These are phyloP conservation scores for Larix sibirica DNA, from an alignment of 83 land plant genomes.

Conservation along the genomic window DNA sequence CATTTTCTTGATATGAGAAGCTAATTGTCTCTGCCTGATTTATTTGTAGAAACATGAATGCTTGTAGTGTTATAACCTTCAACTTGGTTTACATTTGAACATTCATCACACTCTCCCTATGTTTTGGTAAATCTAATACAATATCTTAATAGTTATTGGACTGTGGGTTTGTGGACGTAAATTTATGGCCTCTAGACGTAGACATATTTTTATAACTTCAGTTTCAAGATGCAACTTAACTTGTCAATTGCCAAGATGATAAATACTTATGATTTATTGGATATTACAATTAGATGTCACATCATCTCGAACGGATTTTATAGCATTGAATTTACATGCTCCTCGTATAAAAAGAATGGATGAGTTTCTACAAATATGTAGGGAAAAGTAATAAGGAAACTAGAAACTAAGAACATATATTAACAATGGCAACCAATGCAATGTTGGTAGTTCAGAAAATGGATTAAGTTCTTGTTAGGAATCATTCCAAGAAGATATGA, in stretches of 20 bases:
- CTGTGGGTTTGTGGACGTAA: background rate
- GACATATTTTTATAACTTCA: background rate
- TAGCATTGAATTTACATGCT: background rate
- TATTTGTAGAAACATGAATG: slow-evolving; percentile 11
- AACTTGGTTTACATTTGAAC: background rate
- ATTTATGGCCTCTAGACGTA: too few species aligned
- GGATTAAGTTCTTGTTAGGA: background rate
- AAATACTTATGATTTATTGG: background rate
- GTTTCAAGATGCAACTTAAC: background rate
- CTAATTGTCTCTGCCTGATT: too few species aligned
- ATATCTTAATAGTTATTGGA: background rate
- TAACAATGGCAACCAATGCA: slow-evolving; percentile 8
- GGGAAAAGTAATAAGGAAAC: background rate
- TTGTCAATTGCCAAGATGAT: background rate
- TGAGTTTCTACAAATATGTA: background rate
- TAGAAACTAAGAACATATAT: background rate
- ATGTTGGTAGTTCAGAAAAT: slow-evolving; percentile 2
- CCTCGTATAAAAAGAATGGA: background rate
- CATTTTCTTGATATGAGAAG: too few species aligned
- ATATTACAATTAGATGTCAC: background rate
- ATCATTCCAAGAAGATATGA: slow-evolving; percentile 34
- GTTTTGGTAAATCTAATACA: slow-evolving; percentile 11
- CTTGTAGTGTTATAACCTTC: slow-evolving; percentile 1
- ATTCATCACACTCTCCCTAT: background rate
- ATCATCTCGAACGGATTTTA: background rate